phyloP scores from a whole-genome alignment of 2,329 filamentous ascomycete species.

The Fusarium algeriense region DNA sequence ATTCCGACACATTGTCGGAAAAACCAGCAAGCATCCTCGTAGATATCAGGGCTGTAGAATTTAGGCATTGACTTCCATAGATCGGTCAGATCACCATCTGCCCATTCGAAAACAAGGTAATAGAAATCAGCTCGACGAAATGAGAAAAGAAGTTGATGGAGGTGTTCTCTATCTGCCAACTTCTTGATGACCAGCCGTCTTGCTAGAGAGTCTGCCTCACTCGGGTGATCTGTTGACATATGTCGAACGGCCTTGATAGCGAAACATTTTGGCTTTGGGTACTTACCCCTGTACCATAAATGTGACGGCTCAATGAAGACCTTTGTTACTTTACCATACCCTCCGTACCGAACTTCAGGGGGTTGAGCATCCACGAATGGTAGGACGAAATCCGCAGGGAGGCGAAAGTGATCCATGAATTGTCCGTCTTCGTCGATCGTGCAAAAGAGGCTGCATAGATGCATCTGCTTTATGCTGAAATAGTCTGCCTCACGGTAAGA shows the following conservation, averaged over 20 bases:
- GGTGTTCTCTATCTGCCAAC: background rate
- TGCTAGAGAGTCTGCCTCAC: background rate
- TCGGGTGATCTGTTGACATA: background rate
- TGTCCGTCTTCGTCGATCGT: background rate
- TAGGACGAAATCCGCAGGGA: background rate
- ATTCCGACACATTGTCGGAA: background rate
- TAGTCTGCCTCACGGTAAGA: background rate
- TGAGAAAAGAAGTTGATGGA: background rate
- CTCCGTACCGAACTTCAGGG: background rate
- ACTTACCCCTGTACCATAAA: background rate
- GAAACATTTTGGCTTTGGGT: background rate
- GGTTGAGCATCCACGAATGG: background rate
- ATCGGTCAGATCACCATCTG: background rate
- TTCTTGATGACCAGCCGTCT: background rate
- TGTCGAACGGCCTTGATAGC: background rate
- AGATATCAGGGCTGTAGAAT: background rate
- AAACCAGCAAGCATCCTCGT: background rate
- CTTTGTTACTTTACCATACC: background rate
- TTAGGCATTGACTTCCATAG: background rate
- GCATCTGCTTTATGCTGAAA: background rate
- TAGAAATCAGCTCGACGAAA: background rate
- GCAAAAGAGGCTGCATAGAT: background rate
- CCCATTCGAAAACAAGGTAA: background rate
- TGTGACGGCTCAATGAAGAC: background rate
- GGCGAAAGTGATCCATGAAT: background rate